phyloP scores from a whole-genome alignment of 495 filamentous ascomycete species.

The Penicillium verhagenii region DNA sequence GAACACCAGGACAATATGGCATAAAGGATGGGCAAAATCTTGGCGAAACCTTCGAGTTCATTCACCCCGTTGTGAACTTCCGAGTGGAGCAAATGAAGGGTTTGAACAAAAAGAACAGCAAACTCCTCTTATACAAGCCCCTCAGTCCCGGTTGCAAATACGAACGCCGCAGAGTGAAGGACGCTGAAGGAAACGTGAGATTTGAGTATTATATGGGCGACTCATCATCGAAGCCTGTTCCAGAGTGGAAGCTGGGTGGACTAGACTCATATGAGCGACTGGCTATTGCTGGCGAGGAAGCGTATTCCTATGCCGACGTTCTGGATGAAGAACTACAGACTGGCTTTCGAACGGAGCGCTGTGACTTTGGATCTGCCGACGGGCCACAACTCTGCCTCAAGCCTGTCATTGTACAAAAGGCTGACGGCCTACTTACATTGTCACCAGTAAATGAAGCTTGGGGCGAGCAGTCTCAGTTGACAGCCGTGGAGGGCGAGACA shows the following conservation, averaged over 20 bases:
- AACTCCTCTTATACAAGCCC: slow-evolving; percentile 11
- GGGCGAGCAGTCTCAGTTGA: slow-evolving; percentile 5
- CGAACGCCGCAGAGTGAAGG: slow-evolving; percentile 8
- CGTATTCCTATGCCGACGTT: slow-evolving; percentile 21
- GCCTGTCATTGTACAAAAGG: background rate
- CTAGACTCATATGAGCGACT: slow-evolving; percentile 22
- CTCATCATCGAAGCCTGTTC: slow-evolving; percentile 1
- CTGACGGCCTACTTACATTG: background rate
- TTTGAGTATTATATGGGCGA: slow-evolving; percentile 18
- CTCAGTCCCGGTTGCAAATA: slow-evolving; percentile 5
- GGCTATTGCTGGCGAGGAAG: slow-evolving; percentile 13
- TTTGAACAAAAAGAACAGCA: slow-evolving; percentile 1
- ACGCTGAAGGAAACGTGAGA: slow-evolving; percentile 3
- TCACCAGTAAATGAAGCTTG: slow-evolving; percentile 1
- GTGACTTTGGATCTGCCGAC: background rate
- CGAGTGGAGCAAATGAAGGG: slow-evolving; percentile 11
- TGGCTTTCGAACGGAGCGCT: slow-evolving; percentile 14
- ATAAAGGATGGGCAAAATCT: slow-evolving; percentile 8
- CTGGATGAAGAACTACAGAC: slow-evolving; percentile 17
- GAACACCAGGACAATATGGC: slow-evolving; percentile 17
- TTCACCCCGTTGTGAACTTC: slow-evolving; percentile 14
- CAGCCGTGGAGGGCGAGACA: background rate
- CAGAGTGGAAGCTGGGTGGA: slow-evolving; percentile 23
- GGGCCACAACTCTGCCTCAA: background rate
- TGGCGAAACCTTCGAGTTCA: slow-evolving; percentile 12